These are phyloP conservation scores for Blastobotrys indianensis DNA, from an alignment of 1,139 yeast species.

Conservation along the genomic window DNA sequence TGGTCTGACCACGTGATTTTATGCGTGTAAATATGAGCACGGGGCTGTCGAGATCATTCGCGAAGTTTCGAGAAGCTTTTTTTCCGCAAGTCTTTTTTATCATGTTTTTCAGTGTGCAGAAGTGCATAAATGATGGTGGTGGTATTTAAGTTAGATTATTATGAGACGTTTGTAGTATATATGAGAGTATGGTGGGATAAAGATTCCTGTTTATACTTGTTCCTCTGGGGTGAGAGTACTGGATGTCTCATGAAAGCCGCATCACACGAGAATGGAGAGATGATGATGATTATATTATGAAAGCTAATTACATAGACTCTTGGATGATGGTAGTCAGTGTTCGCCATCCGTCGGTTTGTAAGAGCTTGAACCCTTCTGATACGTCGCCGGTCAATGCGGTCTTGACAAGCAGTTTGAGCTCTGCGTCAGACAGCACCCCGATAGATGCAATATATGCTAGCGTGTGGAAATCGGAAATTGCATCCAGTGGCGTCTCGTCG, in stretches of 20 bases:
- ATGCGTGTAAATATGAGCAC: background rate
- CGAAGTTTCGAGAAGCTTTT: slow-evolving; percentile 8
- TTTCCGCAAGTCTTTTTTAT: too few species aligned
- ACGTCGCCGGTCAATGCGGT: slow-evolving; percentile 32
- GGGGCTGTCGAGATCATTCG: slow-evolving; percentile 1
- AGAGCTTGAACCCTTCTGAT: slow-evolving; percentile 47
- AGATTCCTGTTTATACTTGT: too few species aligned
- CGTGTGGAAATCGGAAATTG: slow-evolving; percentile 67
- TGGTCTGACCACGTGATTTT: background rate
- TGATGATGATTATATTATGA: too few species aligned
- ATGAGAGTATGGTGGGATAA: background rate
- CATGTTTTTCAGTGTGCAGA: too few species aligned
- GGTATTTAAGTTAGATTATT: too few species aligned
- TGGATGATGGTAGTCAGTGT: slow-evolving; percentile 54
- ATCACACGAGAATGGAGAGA: background rate
- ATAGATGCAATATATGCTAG: slow-evolving; percentile 50
- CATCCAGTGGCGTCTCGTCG: slow-evolving; percentile 35
- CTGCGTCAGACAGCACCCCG: slow-evolving; percentile 49
- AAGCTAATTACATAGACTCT: slow-evolving; percentile 19
- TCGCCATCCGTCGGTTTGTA: slow-evolving; percentile 71
- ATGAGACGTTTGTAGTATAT: too few species aligned
- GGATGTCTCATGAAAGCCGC: background rate
- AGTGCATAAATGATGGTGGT: too few species aligned
- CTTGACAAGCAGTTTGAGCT: slow-evolving; percentile 43
- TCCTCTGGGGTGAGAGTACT: too few species aligned